Conservation (phyloP, 2,329 filamentous ascomycete species). For the Coniella lustricola region DNA sequence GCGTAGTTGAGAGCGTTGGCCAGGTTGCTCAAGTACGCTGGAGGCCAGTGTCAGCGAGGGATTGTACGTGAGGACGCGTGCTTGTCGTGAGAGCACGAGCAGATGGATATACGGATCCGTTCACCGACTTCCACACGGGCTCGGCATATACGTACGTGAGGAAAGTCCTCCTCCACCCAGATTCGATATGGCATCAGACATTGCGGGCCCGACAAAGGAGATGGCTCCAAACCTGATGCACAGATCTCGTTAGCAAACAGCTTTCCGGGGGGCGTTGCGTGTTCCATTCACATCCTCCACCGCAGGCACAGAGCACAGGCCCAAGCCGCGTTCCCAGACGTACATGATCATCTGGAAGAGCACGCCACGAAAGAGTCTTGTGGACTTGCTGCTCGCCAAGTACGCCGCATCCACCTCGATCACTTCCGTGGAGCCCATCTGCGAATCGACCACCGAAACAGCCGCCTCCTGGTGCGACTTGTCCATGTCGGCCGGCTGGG, state of each 20-base stretch:
- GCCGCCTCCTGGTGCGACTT: neutral
- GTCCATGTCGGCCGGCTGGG: neutral
- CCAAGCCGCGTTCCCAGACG: neutral
- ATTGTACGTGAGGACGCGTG: too few species aligned
- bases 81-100: too few species aligned
- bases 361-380: slow-evolving; percentile 11
- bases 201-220: slow-evolving; percentile 14
- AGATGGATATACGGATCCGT: too few species aligned
- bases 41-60: neutral
- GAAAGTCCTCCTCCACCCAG: slow-evolving; percentile 14
- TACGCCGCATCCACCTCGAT: slow-evolving; percentile 11
- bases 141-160: slow-evolving; percentile 2
- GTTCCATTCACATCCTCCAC: neutral
- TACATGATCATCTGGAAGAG: slow-evolving; percentile 15
- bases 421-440: slow-evolving; percentile 10
- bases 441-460: slow-evolving; percentile 4
- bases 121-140: neutral
- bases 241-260: neutral
- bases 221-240: slow-evolving; percentile 6
- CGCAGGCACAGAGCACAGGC: neutral
- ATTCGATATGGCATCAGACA: slow-evolving; percentile 15
- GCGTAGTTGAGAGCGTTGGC: slow-evolving; percentile 13
- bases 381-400: slow-evolving; percentile 6
- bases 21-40: slow-evolving; percentile 12
- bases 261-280: too few species aligned